These are phyloP conservation scores for Pyrus hybrid DNA, from an alignment of 331 rosid genomes.

Conservation along the genomic window DNA sequence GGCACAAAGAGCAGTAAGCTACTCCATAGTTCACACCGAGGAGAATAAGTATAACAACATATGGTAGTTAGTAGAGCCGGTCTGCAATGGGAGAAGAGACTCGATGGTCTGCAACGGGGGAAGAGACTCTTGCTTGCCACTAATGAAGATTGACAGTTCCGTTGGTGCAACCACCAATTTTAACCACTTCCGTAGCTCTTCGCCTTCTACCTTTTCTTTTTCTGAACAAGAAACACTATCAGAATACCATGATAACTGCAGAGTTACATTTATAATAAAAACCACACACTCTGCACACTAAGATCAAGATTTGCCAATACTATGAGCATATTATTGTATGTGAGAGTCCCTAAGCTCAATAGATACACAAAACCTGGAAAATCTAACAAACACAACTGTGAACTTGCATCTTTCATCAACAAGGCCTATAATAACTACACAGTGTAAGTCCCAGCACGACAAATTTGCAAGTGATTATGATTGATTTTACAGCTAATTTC, in stretches of 20 bases:
- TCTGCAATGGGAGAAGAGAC: slow-evolving; percentile 62
- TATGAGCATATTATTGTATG: not conserved
- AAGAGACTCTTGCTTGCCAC: slow-evolving; percentile 30
- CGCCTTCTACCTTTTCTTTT: slow-evolving; percentile 89
- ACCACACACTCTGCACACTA: not conserved
- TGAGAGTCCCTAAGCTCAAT: not conserved
- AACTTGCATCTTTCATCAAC: not conserved
- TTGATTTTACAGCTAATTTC: not conserved
- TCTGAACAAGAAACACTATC: slow-evolving; percentile 46
- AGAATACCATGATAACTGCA: slow-evolving; percentile 14
- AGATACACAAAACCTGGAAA: not conserved
- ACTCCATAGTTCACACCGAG: slow-evolving; percentile 19
- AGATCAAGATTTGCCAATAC: not conserved
- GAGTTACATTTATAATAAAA: not conserved
- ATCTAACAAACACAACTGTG: not conserved
- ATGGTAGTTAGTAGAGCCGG: slow-evolving; percentile 25
- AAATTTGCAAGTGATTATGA: not conserved
- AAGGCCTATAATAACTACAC: not conserved
- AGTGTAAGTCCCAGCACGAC: not conserved
- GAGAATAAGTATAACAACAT: slow-evolving; percentile 8
- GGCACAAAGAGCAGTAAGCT: slow-evolving; percentile 16
- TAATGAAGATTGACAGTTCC: slow-evolving; percentile 54
- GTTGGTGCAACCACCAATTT: slow-evolving; percentile 76
- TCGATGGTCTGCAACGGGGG: not conserved
- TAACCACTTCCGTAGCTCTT: slow-evolving; percentile 82